These are phyloP conservation scores for Sporothrix sp. DNA, from an alignment of 2,329 filamentous ascomycete species.

Conservation along the genomic window DNA sequence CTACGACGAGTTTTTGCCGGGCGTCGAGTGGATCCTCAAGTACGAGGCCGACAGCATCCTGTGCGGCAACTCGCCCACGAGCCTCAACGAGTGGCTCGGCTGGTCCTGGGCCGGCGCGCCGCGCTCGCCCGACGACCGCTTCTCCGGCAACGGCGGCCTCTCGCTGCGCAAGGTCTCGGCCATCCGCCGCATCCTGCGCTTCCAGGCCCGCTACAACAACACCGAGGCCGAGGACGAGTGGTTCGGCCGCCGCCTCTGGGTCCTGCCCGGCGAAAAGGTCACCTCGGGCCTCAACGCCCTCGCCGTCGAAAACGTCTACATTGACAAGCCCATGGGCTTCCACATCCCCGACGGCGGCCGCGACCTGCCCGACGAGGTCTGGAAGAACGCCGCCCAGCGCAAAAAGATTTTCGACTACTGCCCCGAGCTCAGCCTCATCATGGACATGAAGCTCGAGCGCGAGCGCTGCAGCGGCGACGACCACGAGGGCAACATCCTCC, in stretches of 20 bases:
- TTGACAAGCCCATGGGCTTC: conserved; percentile 44
- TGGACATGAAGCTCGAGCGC: conserved; percentile 46
- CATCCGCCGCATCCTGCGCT: conserved; percentile 38
- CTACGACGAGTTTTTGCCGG: conserved; percentile 41
- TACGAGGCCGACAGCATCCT: conserved; percentile 48
- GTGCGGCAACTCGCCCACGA: conserved; percentile 42
- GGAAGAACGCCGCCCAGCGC: conserved; percentile 35
- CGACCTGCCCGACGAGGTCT: conserved; percentile 34
- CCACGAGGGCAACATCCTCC: conserved; percentile 20
- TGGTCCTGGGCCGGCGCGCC: conserved; percentile 46
- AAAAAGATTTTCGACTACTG: conserved; percentile 45
- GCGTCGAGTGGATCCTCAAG: conserved; percentile 44
- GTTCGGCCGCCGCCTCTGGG: conserved; percentile 40
- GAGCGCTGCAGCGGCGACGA: conserved; percentile 35
- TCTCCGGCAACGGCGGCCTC: conserved; percentile 44
- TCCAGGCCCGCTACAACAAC: conserved; percentile 41
- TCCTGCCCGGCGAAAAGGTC: conserved; percentile 39
- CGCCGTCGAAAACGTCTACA: conserved; percentile 40
- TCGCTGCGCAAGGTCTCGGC: conserved; percentile 43
- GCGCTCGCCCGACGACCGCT: conserved; percentile 35
- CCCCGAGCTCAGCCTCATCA: conserved; percentile 44
- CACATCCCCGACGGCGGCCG: conserved; percentile 38
- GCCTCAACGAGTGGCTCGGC: conserved; percentile 44
- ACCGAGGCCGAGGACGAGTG: conserved; percentile 45
- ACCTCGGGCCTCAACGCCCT: conserved; percentile 34